Conservation (phyloP, 2,329 filamentous ascomycete genomes). For the Rugonectria rugulosa region DNA sequence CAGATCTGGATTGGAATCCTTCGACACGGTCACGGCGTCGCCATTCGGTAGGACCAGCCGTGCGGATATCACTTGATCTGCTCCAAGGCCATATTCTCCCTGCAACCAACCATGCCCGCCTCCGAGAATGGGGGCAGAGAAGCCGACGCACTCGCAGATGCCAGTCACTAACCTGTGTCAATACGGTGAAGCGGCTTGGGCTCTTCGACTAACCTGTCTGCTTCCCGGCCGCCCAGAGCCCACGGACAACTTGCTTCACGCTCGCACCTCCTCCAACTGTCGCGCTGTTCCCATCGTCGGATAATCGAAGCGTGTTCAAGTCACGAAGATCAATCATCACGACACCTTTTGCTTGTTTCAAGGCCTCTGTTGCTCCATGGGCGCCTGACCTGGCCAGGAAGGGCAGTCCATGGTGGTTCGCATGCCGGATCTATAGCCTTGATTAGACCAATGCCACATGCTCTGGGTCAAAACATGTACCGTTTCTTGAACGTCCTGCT, state of each 20-base stretch:
- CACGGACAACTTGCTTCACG: conserved; percentile 17
- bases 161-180: neutral
- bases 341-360: conserved; percentile 17
- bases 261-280: conserved; percentile 16
- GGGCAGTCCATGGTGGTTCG: conserved; percentile 7
- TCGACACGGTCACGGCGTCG: conserved; percentile 15
- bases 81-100: conserved; percentile 17
- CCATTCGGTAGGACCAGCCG: conserved; percentile 19
- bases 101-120: conserved; percentile 30
- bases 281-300: neutral
- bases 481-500: conserved; percentile 27
- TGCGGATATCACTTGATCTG: conserved; percentile 26
- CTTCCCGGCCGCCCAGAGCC: conserved; percentile 19
- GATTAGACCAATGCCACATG: conserved; percentile 4
- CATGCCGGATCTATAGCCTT: conserved; percentile 16
- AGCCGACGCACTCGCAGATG: neutral
- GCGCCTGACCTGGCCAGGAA: conserved; percentile 28
- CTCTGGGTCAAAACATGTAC: too few relatives aligned
- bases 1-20: conserved; percentile 10
- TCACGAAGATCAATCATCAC: conserved; percentile 21
- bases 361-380: conserved; percentile 23
- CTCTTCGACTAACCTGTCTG: conserved; percentile 21
- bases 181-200: rapidly evolving
- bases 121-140: conserved; percentile 1
- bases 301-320: neutral